phyloP scores from a whole-genome alignment of 768 basidiomycete species.

The Tylopilus felleus region DNA sequence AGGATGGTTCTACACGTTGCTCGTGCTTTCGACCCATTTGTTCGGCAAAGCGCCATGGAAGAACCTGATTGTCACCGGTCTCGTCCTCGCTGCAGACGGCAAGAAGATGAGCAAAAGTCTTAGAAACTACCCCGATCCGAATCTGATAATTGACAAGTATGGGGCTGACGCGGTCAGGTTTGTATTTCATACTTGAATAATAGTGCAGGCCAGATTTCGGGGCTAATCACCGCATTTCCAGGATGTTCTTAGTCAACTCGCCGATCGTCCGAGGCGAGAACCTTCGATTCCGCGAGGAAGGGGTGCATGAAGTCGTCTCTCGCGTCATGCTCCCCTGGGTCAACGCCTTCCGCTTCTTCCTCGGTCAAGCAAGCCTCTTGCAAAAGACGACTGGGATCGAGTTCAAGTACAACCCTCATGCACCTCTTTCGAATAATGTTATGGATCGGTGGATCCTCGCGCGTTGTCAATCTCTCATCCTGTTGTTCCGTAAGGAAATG shows the following conservation, averaged over 20 bases:
- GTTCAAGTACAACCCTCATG: constrained; percentile 87
- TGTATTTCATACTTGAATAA: constrained; percentile 1
- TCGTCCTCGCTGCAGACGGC: constrained; percentile 94
- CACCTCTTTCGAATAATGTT: constrained; percentile 80
- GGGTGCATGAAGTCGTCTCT: constrained; percentile 93
- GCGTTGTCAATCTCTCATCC: constrained; percentile 95
- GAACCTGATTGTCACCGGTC: constrained; percentile 93
- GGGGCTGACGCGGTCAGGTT: constrained; percentile 95
- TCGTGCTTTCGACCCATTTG: constrained; percentile 93
- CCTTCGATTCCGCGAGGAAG: constrained; percentile 95
- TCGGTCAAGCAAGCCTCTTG: constrained; percentile 86
- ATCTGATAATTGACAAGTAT: constrained; percentile 81
- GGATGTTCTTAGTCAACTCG: constrained; percentile 98
- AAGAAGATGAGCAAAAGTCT: constrained; percentile 99
- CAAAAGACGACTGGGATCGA: constrained; percentile 74
- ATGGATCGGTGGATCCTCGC: constrained; percentile 99
- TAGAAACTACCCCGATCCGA: constrained; percentile 96
- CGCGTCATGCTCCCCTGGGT: constrained; percentile 98
- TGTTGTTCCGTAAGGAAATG: constrained; percentile 91
- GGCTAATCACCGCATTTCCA: constrained; percentile 25
- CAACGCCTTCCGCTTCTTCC: constrained; percentile 98
- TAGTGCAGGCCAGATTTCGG: not conserved
- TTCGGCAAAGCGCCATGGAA: constrained; percentile 96
- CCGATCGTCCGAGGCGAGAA: constrained; percentile 98
- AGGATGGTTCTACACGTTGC: constrained; percentile 99